Base-by-base conservation (phyloP, 2,329 filamentous ascomycete genomes). In the Lachnellula cervina region DNA sequence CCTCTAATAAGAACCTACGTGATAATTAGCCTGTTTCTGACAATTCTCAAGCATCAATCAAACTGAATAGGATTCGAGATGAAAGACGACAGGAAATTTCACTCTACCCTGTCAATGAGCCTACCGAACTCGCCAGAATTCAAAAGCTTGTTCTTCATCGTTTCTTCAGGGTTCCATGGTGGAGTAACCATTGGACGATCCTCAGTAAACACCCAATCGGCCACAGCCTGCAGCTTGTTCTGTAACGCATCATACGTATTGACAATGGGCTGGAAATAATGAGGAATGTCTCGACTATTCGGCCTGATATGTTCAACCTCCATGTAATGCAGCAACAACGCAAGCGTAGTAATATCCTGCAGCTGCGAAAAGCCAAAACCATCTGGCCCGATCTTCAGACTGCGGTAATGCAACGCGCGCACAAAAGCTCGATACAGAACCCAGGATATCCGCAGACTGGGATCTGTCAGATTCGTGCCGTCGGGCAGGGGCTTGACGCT, bases 391-490 rank as follows among this genome's bases (percentile, higher is more conserved):
- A 51, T 19, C 13, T 32, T 45, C 4, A 62, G 46, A 16, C 55
- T 57, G 4, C 58, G 56, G 35, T 59, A 57, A 32, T 63, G 58
- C 13, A 63, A 43, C 17, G 52, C 49, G 13, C 55, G 57, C 37
- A 61, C 55, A 50, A 50, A 62, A 23, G 54, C 54, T 34, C 58
- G 44, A 44, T 61, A 57, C 21, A 63, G 45, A 11, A 48, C 43
- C 56, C 56, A 62, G 2, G 52, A 37, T n/a, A 37, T n/a, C 7
- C 34, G 32, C 40, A 52, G 14, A 32, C 23, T 28, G 14, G 14
- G 8, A 32, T 52, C 43, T 11, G 14, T 13, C 8, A 59, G 42
- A 16, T 56, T 59, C 2, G 38, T 17, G 6, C 53, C 56, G 28
- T 53, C 34, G n/a, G 53, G 52, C 1, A 53, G 32, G 25, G 46